These are phyloP conservation scores for Suillus hirtellus DNA, from an alignment of 768 basidiomycete genomes.

Conservation along the genomic window DNA sequence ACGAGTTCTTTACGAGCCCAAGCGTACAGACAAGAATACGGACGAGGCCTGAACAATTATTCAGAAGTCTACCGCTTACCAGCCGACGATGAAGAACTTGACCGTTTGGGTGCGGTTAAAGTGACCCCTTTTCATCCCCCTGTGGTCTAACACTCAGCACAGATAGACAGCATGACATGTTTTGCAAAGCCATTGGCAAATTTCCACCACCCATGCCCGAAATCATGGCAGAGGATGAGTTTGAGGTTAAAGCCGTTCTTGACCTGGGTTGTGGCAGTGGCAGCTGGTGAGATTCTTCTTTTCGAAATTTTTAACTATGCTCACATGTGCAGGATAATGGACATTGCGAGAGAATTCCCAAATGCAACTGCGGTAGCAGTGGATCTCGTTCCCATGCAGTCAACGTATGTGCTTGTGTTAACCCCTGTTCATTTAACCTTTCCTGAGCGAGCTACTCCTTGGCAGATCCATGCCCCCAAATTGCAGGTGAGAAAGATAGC, in stretches of 20 bases:
- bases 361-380: slow-evolving; percentile 69
- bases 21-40: slow-evolving; percentile 65
- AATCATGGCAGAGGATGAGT: slow-evolving; percentile 60
- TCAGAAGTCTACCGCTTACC: slow-evolving; percentile 79
- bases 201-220: slow-evolving; percentile 60
- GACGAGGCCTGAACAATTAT: slow-evolving; percentile 71
- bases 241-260: slow-evolving; percentile 60
- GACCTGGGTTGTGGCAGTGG: slow-evolving; percentile 84
- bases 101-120: slow-evolving; percentile 56
- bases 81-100: slow-evolving; percentile 76
- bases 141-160: slow-evolving; percentile 17
- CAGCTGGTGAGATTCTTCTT: slow-evolving; percentile 53
- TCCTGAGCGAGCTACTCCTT: slow-evolving; percentile 16
- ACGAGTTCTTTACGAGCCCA: slow-evolving; percentile 61
- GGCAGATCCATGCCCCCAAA: slow-evolving; percentile 67
- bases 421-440: slow-evolving; percentile 17
- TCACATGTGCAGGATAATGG: slow-evolving; percentile 63
- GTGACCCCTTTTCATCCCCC: slow-evolving; percentile 2
- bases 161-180: slow-evolving; percentile 72
- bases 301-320: background rate
- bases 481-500: slow-evolving; percentile 49
- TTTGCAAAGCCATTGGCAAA: slow-evolving; percentile 64
- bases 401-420: slow-evolving; percentile 45
- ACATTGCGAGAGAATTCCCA: slow-evolving; percentile 72
- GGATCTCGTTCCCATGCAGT: slow-evolving; percentile 80